Conservation (phyloP, 2,329 filamentous ascomycete species). For the Ceratocystis huliohia region DNA sequence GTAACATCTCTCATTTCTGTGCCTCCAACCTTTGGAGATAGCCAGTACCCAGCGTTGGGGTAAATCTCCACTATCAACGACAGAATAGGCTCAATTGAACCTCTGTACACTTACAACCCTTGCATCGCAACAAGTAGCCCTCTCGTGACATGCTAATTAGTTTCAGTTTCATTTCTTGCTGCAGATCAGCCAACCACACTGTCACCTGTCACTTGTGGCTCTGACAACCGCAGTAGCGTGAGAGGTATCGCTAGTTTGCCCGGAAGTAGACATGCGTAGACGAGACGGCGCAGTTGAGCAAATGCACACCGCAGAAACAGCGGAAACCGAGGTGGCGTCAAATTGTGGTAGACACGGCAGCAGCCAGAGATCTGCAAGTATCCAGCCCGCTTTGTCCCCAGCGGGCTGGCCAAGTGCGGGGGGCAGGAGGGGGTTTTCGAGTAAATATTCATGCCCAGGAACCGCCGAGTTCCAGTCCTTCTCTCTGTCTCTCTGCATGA, state of each 20-base stretch:
- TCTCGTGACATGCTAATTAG: neutral
- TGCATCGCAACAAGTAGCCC: neutral
- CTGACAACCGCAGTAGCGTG: neutral
- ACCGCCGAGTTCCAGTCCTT: neutral
- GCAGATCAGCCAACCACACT: neutral
- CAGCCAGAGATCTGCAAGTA: neutral
- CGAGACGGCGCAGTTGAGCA: neutral
- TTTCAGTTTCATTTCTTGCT: neutral
- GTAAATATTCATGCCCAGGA: neutral
- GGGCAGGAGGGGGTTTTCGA: neutral
- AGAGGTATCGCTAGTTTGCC: neutral
- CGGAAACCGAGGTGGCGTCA: neutral
- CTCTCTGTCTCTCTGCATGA: neutral
- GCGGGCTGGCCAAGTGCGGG: neutral
- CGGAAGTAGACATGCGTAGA: neutral
- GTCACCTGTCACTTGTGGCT: neutral
- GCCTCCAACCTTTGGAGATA: neutral
- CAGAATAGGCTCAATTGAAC: constrained; percentile 10
- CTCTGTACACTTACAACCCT: neutral
- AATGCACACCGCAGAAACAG: neutral
- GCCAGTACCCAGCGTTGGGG: neutral
- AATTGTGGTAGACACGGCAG: neutral
- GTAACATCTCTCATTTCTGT: neutral
- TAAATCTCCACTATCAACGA: neutral
- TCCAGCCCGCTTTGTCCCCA: neutral